phyloP scores from a whole-genome alignment of 164 flowering plant genomes.

The Piper longum region DNA sequence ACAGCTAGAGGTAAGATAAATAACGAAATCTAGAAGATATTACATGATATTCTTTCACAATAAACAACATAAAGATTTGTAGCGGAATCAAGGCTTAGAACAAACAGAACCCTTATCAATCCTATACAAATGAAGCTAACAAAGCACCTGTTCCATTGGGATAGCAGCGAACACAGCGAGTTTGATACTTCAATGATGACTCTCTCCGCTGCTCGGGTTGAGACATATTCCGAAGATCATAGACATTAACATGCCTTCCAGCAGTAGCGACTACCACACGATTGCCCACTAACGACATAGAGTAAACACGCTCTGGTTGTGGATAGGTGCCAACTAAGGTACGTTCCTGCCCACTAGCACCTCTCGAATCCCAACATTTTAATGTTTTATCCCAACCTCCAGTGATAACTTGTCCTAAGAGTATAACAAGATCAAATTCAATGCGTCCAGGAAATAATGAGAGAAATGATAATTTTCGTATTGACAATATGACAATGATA shows the following conservation, averaged over 20 bases:
- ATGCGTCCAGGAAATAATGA: too few relatives aligned
- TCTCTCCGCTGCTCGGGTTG: slow-evolving; percentile 97
- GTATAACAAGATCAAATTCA: not conserved
- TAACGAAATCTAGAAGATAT: too few relatives aligned
- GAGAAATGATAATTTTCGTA: too few relatives aligned
- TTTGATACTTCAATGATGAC: slow-evolving; percentile 94
- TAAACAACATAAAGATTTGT: not conserved
- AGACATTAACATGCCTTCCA: slow-evolving; percentile 95
- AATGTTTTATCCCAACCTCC: slow-evolving; percentile 99
- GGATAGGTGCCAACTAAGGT: slow-evolving; percentile 81
- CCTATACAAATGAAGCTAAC: not conserved
- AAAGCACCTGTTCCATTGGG: slow-evolving; percentile 93
- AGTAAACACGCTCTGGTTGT: slow-evolving; percentile 98
- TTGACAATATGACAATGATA: too few relatives aligned
- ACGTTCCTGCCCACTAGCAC: slow-evolving; percentile 87
- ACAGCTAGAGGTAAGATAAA: too few relatives aligned
- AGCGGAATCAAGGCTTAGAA: too few relatives aligned
- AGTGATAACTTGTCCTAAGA: slow-evolving; percentile 81
- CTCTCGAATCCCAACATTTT: slow-evolving; percentile 99
- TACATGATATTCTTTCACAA: not conserved
- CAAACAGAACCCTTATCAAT: too few relatives aligned
- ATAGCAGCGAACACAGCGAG: slow-evolving; percentile 94
- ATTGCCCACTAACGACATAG: slow-evolving; percentile 82
- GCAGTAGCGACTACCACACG: slow-evolving; percentile 98
- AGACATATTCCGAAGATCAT: slow-evolving; percentile 94